Base-by-base conservation (phyloP, 331 rosid genomes). In the Rosa hybrid region DNA sequence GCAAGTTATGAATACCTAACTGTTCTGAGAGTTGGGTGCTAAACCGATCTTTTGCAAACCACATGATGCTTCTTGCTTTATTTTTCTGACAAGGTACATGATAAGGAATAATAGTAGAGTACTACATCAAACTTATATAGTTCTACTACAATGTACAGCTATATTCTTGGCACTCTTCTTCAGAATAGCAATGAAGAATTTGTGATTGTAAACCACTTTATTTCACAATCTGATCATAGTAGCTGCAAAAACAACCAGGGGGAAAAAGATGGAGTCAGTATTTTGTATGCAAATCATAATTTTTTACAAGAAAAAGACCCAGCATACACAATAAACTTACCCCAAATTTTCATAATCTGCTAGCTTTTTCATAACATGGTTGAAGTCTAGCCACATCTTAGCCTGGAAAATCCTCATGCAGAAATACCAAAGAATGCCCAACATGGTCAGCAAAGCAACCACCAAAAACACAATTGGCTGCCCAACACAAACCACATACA, bases 401-500 rank as follows among this genome's bases (percentile, higher is more conserved):
- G 89, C 71, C 83, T 86, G 90, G 70, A 90, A 92, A 63, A 89
- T 14, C 57, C 78, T 86, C 94, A 90, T 16, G 68, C 86, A 64
- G 81, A 83, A 89, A 80, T 88, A 90, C n/a, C 77, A 86, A 30
- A 71, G 57, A 67, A 90, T 81, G 49, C 92, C 98, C n/a, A 83
- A 9, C 4, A 51, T 34, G 9, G 93, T 89, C 71, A 94, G 80
- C 23, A 83, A 72, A 72, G 59, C 83, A 90, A 87, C 78, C 6
- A 86, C 67, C 83, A 87, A 38, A 64, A 50, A 91, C 9, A 86
- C 90, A 64, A 74, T 25, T 11, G 8, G 78, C n/a, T 88, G 72
- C 49, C 95, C 97, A 79, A 84, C 80, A 42, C 60, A 49, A 86
- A 90, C 84, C 54, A 94, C 87, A 78, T 80, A 92, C 8, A 91